Base-by-base conservation (phyloP, 495 filamentous ascomycete genomes). In the Lasiosphaeria hispida region DNA sequence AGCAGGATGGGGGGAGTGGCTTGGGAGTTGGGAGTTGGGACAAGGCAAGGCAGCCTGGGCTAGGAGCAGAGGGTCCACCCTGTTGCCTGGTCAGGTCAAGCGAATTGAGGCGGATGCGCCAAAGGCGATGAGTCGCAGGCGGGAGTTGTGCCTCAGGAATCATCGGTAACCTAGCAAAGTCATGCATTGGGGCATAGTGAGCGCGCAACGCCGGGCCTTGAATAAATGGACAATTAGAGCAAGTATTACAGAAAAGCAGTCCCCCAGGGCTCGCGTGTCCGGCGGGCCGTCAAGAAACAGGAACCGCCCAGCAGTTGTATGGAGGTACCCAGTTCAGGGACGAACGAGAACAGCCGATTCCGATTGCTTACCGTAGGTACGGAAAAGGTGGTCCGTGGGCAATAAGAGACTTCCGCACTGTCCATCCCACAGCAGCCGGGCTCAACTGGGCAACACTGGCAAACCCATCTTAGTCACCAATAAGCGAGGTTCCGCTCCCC, bases 371-470 rank as follows among this genome's bases (percentile, higher is more conserved):
- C 11, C 15, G 17, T 19, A 45, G 55, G 57, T 23, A 19, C 17
- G 36, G 18, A 35, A 44, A 36, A n/a, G 19, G 6, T 41, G 48
- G 49, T 10, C 30, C 34, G 37, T 44, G 48, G 23, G 11, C 14
- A 19, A 10, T n/a, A 56, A 42, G 36, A 56, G 55, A 51, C 45
- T 58, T 55, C 42, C 62, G 52, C 58, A 59, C 63, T 56, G 63
- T 54, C 37, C n/a, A n/a, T n/a, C n/a, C n/a, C n/a, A n/a, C n/a
- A n/a, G n/a, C n/a, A n/a, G 57, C 14, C 35, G 34, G 7, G 30
- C 30, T 4, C 18, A 30, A 7, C 48, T 40, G 36, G 9, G 37
- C 42, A 36, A 34, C 41, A 30, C 23, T 30, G 23, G 23, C 34
- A 17, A 23, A 23, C 42, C 10, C 42, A 45, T 10, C 18, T 23